Evolutionary conservation across 2,329 filamentous ascomycete genomes (phyloP).

Genomic region (Sporothrix globosa): DNA sequence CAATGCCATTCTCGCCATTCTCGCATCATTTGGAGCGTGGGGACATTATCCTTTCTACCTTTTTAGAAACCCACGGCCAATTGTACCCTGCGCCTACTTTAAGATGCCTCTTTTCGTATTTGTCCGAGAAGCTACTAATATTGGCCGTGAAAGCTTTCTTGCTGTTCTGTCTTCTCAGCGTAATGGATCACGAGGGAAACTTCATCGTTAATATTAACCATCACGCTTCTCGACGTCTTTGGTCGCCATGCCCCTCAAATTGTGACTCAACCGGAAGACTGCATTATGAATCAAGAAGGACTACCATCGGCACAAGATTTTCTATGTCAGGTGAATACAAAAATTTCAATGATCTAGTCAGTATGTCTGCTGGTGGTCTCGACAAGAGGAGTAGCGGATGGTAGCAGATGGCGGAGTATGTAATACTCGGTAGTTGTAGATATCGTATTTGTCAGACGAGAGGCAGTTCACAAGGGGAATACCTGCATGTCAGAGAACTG

Average conservation of each 20-base stretch:
- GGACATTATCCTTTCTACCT: too few relatives aligned
- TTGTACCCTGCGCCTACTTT: too few relatives aligned
- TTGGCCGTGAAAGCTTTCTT: too few relatives aligned
- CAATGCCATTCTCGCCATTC: too few relatives aligned
- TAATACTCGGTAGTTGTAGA: not conserved
- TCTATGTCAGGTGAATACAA: too few relatives aligned
- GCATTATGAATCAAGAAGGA: not conserved
- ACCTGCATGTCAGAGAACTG: not conserved
- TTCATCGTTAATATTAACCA: not conserved
- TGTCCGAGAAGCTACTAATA: too few relatives aligned
- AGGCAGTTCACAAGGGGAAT: not conserved
- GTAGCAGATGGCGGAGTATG: too few relatives aligned
- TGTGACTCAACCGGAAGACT: not conserved
- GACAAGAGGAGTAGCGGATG: not conserved
- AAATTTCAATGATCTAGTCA: too few relatives aligned
- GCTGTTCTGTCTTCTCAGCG: not conserved
- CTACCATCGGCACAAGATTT: not conserved
- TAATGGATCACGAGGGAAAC: not conserved
- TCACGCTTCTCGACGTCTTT: not conserved
- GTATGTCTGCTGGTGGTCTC: too few relatives aligned
- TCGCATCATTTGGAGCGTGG: too few relatives aligned
- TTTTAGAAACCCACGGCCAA: too few relatives aligned
- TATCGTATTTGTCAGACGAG: not conserved
- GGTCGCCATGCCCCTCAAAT: not conserved
- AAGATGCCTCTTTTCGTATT: too few relatives aligned